These are phyloP conservation scores for Neurospora pannonica DNA, from an alignment of 495 filamentous ascomycete species.

Conservation along the genomic window DNA sequence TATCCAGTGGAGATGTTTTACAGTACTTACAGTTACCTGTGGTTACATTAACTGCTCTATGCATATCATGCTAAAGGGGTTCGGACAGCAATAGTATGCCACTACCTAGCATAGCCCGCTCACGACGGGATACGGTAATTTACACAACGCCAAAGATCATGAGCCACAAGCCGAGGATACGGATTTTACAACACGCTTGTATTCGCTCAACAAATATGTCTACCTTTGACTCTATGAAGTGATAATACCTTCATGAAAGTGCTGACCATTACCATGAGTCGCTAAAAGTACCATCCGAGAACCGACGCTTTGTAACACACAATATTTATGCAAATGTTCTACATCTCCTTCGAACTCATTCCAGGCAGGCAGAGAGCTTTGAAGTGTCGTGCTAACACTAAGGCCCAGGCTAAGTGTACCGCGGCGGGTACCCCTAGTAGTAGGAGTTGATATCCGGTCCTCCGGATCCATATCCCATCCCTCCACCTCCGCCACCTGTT, in stretches of 20 bases:
- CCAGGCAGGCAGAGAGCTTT: neutral
- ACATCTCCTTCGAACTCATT: neutral
- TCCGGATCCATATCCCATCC: conserved; percentile 2
- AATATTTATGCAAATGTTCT: neutral
- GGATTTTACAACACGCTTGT: neutral
- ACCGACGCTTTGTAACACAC: neutral
- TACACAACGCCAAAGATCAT: neutral
- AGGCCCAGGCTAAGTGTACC: neutral
- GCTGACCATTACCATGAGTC: neutral
- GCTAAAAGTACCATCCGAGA: neutral
- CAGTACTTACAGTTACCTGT: neutral
- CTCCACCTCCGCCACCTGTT: conserved; percentile 6
- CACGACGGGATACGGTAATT: neutral
- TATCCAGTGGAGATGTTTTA: neutral
- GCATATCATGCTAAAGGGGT: neutral
- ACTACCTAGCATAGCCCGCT: neutral
- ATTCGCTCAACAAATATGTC: neutral
- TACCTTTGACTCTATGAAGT: neutral
- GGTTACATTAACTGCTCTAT: neutral
- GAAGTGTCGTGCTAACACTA: neutral
- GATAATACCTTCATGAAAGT: neutral
- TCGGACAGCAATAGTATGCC: neutral
- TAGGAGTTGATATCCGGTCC: conserved; percentile 16
- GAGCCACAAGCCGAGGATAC: neutral
- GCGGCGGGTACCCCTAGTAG: conserved; percentile 6